Evolutionary conservation across 2,329 filamentous ascomycete genomes (phyloP).

Genomic region (Cercospora sp.): DNA sequence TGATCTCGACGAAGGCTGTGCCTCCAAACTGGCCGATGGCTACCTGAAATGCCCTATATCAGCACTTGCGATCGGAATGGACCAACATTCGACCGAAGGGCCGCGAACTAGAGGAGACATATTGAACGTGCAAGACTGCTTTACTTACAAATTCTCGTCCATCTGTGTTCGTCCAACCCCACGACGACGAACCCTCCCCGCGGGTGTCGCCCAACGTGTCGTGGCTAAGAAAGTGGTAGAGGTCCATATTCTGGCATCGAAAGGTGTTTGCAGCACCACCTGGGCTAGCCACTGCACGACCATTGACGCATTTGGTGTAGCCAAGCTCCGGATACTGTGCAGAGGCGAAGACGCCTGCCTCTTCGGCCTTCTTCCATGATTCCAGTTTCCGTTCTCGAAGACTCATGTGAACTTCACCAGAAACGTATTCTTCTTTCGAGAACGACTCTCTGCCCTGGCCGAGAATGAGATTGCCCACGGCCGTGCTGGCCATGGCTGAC

Average conservation of each 20-base stretch:
- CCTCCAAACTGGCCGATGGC: conserved; percentile 57
- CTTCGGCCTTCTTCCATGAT: conserved; percentile 6
- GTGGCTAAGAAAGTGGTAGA: conserved; percentile 56
- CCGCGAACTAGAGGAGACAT: neutral
- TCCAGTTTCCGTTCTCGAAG: neutral
- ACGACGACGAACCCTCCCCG: conserved; percentile 49
- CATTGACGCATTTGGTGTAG: conserved; percentile 13
- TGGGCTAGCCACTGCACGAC: neutral
- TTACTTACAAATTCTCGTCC: conserved; percentile 53
- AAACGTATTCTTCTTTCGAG: conserved; percentile 6
- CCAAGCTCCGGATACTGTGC: conserved; percentile 11
- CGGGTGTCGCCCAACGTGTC: conserved; percentile 52
- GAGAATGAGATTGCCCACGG: conserved; percentile 1
- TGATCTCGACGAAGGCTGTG: conserved; percentile 56
- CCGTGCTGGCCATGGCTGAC: neutral
- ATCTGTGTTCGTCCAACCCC: conserved; percentile 55
- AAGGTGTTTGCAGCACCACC: conserved; percentile 11
- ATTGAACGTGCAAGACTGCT: neutral
- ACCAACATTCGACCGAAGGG: neutral
- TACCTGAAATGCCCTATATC: neutral
- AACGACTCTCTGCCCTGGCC: conserved; percentile 4
- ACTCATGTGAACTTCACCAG: conserved; percentile 7
- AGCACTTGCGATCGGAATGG: neutral
- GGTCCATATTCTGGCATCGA: conserved; percentile 15
- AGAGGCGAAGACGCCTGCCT: conserved; percentile 5